Evolutionary conservation across 148 eudicot species (phyloP), one percentile per base, ranked within the genome.

Genomic region (Dysphania ambrosioides): DNA sequence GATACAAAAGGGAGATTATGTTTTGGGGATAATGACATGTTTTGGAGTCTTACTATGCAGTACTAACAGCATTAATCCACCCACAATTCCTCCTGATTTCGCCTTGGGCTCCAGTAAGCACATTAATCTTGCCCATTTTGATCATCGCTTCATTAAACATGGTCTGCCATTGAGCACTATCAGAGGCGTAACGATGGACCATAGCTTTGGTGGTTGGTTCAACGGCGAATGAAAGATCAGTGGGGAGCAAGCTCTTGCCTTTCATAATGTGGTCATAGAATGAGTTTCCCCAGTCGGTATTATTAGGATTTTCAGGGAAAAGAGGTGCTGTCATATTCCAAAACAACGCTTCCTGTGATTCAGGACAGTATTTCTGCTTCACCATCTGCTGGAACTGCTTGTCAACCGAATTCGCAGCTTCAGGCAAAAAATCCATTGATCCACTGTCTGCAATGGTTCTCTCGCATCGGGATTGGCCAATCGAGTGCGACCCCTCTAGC

Each of bases 401-500:
- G 63, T 79, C 81, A 0, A 79, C 5, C 2, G 11, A 4, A 0
- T 18, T 19, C 7, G 6, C 55, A 0, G 53, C 35, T 0, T 57
- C 69, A 4, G 61, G 21, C 6, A 56, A 44, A 0, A 3, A 21
- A 0, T 0, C 18, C 49, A 68, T 5, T 0, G 77, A 24, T 0
- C 12, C 36, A 1, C 0, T 0, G 7, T 60, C 68, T 0, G 63
- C 53, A 21, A 73, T 68, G 12, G 63, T 58, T 12, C 41, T 63
- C 0, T 5, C 59, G 51, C 81, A 79, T 6, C 81, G 42, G 0
- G 62, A 23, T 59, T 26, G 73, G 13, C 81, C 77, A 19, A 73
- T 73, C 1, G 81, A 79, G 77, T 79, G 81, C 0, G 81, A 58
- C 3, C 81, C 81, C 26, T 67, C 69, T 2, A 79, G 64, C 41